Evolutionary conservation across 2,329 filamentous ascomycete genomes (phyloP).

Genomic region (Cladosporium halotolerans): DNA sequence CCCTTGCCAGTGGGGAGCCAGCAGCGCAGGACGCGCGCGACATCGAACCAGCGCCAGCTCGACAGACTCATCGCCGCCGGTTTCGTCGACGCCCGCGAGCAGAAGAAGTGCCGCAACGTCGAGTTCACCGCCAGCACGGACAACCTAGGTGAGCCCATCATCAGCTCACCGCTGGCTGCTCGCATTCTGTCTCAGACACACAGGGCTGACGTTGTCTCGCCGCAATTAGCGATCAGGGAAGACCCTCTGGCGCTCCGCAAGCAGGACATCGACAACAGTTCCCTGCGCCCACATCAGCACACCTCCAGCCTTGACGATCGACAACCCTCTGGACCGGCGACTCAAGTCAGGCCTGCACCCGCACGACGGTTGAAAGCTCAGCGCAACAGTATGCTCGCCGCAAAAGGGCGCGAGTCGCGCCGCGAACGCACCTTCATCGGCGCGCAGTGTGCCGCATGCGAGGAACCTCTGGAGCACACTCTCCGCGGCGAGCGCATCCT

Average conservation of each 20-base stretch:
- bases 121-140: constrained; percentile 8
- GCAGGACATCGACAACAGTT: constrained; percentile 5
- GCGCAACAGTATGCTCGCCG: constrained; percentile 29
- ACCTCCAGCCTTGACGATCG: constrained; percentile 3
- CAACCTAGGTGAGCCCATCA: neutral
- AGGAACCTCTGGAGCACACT: constrained; percentile 93
- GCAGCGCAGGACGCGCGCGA: constrained; percentile 10
- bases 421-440: constrained; percentile 93
- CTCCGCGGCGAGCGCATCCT: constrained; percentile 88
- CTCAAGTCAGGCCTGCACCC: neutral
- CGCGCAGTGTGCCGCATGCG: constrained; percentile 89
- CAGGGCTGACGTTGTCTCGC: constrained; percentile 9
- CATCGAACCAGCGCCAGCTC: neutral
- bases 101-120: constrained; percentile 7
- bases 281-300: constrained; percentile 4
- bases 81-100: neutral
- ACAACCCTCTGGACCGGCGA: neutral
- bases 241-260: constrained; percentile 6
- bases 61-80: neutral
- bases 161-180: constrained; percentile 8
- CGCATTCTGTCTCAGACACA: constrained; percentile 7
- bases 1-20: constrained; percentile 7
- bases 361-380: constrained; percentile 15
- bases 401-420: constrained; percentile 43
- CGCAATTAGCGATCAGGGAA: constrained; percentile 7